Evolutionary conservation across 129 eudicot genomes (phyloP).

Genomic region (Cynara cardunculus): DNA sequence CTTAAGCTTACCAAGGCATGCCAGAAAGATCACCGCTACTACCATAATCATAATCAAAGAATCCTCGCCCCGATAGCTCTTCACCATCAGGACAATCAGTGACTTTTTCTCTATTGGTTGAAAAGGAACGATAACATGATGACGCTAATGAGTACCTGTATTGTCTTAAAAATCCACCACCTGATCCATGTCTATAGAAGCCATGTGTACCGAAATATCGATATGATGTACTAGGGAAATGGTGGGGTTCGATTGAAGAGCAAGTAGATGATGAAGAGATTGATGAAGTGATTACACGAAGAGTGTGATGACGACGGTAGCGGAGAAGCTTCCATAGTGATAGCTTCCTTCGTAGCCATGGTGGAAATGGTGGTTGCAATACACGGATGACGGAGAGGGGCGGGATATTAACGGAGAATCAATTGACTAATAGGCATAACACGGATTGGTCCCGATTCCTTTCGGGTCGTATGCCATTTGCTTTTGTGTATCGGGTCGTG

Average conservation of each 20-base stretch:
- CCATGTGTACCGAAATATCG: too few species aligned
- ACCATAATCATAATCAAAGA: slow-evolving; percentile 19
- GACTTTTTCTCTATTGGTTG: slow-evolving; percentile 19
- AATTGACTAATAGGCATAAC: background rate
- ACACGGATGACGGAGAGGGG: background rate
- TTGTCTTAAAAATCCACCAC: background rate
- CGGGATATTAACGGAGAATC: background rate
- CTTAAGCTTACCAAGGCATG: slow-evolving; percentile 71
- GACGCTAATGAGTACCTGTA: background rate
- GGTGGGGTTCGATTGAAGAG: too few species aligned
- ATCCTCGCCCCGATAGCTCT: slow-evolving; percentile 22
- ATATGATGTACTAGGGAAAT: too few species aligned
- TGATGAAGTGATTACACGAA: slow-evolving; percentile 9
- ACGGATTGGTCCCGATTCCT: background rate
- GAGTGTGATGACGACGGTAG: slow-evolving; percentile 13
- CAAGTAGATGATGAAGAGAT: too few species aligned
- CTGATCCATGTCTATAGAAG: too few species aligned
- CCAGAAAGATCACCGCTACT: slow-evolving; percentile 41
- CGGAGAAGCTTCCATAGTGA: slow-evolving; percentile 27
- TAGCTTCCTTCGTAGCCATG: slow-evolving; percentile 32
- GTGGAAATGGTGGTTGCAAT: background rate
- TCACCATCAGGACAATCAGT: background rate
- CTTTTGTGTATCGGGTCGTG: too few species aligned
- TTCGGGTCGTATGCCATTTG: background rate
- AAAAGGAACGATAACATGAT: slow-evolving; percentile 26